These are phyloP conservation scores for Argentina anserina DNA, from an alignment of 306 rosid genomes.

Conservation along the genomic window DNA sequence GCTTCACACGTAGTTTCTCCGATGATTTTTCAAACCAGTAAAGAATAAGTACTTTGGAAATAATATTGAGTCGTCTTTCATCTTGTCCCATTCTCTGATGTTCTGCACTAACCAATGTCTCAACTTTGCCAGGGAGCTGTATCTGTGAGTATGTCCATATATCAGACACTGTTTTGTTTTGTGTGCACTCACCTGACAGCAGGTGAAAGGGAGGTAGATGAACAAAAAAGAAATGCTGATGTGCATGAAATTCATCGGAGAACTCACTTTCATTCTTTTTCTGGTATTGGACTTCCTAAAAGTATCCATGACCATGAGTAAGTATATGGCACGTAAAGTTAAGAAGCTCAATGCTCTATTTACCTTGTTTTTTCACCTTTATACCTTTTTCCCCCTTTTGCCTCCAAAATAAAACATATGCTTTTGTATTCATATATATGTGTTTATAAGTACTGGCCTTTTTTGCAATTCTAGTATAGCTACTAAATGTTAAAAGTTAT, in stretches of 20 bases:
- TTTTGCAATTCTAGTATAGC: not conserved
- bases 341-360: conserved; percentile 11
- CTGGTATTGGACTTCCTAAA: conserved; percentile 57
- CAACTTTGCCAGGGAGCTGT: conserved; percentile 67
- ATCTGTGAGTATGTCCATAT: conserved; percentile 88
- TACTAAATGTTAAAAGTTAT: not conserved
- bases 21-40: not conserved
- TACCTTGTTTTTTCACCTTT: not conserved
- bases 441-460: not conserved
- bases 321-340: conserved; percentile 35
- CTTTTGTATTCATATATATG: not conserved
- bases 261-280: conserved; percentile 58
- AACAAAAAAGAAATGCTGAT: conserved; percentile 69
- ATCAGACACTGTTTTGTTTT: conserved; percentile 87
- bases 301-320: conserved; percentile 75
- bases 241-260: conserved; percentile 72
- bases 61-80: not conserved
- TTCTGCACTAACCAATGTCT: conserved; percentile 15
- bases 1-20: not conserved
- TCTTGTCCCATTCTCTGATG: not conserved
- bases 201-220: conserved; percentile 81
- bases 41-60: not conserved
- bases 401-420: not conserved
- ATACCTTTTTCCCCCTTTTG: not conserved
- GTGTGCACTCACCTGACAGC: conserved; percentile 88